A percentile compares a stretch with the other conserved stretches of the same genome.
Evolutionary conservation across 192 early-diverging fungal species (phyloP).

Genomic region (Allomyces javanicus): DNA sequence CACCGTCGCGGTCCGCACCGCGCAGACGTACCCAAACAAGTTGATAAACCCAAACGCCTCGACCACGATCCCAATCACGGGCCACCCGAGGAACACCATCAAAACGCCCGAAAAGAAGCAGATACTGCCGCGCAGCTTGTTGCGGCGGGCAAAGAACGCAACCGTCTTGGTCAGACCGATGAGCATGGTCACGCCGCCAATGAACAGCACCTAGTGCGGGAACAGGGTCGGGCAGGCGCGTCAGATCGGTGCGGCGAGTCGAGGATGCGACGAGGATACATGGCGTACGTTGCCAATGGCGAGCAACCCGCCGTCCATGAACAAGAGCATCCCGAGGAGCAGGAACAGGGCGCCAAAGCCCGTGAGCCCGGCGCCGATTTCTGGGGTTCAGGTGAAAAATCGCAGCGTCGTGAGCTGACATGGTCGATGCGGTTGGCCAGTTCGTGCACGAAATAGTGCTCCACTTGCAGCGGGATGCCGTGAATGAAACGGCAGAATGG

Average conservation of each 20-base stretch:
- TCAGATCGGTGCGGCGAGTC: neutral
- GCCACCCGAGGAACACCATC: constrained; percentile 76
- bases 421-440: neutral
- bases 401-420: neutral
- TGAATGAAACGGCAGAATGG: too few relatives aligned
- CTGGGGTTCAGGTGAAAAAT: constrained; percentile 3
- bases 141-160: constrained; percentile 58
- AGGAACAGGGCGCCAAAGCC: constrained; percentile 83
- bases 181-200: constrained; percentile 68
- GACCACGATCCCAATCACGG: constrained; percentile 67
- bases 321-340: constrained; percentile 77
- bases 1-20: too few relatives aligned
- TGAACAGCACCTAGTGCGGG: constrained; percentile 56
- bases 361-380: constrained; percentile 88
- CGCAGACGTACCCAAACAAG: constrained; percentile 61
- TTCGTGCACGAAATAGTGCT: neutral
- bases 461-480: neutral
- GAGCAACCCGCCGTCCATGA: constrained; percentile 86
- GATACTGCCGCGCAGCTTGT: constrained; percentile 76
- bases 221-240: neutral
- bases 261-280: neutral
- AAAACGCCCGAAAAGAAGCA: constrained; percentile 77
- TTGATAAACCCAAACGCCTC: constrained; percentile 93
- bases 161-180: constrained; percentile 79
- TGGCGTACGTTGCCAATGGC: constrained; percentile 83